Base-by-base conservation (phyloP, 768 basidiomycete genomes). In the Boletus rubroflammeus region DNA sequence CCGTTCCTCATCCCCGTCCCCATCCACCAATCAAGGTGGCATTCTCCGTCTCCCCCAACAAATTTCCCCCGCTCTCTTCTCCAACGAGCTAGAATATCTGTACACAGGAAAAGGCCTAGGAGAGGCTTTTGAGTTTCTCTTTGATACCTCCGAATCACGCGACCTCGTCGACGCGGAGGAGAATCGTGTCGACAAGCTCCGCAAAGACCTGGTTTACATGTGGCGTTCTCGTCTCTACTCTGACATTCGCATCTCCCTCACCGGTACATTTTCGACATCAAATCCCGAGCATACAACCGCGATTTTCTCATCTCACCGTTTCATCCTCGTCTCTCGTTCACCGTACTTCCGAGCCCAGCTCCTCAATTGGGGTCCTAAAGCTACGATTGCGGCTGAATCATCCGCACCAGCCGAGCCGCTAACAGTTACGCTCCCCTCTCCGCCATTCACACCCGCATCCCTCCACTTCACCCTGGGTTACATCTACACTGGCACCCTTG, bases 201-300 rank as follows among this genome's bases (percentile, higher is more conserved):
- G 92, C 56, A 92, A 93, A 71, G 96, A 98, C 65, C 78, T 97
- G 28, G 90, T 95, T 23, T 97, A 88, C 76, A 96, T 94, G 93
- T 98, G 95, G 96, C 76, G 96, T 31, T 90, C 89, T 13, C 84
- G 93, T 46, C 83, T 98, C 17, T 98, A 94, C 68, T 91, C 93
- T 2, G 96, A 98, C 70, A 83, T 96, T 23, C 83, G 88, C 49
- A 85, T 98, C 51, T 80, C 86, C 0, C 81, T 95, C 56, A 81
- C 83, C 0, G 86, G 86, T 45, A 83, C 79, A 53, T 86, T 84
- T 61, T 84, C 81, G 1, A 81, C 84, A 1, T 67, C 78, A 1
- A 79, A 80, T 51, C 83, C 85, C 52, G 86, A 89, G 53, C 80
- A 76, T 51, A 80, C 86, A 2, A 93, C 87, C 1, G 88, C 88